Conservation (phyloP, 331 rosid genomes). For the Malus hybrid region DNA sequence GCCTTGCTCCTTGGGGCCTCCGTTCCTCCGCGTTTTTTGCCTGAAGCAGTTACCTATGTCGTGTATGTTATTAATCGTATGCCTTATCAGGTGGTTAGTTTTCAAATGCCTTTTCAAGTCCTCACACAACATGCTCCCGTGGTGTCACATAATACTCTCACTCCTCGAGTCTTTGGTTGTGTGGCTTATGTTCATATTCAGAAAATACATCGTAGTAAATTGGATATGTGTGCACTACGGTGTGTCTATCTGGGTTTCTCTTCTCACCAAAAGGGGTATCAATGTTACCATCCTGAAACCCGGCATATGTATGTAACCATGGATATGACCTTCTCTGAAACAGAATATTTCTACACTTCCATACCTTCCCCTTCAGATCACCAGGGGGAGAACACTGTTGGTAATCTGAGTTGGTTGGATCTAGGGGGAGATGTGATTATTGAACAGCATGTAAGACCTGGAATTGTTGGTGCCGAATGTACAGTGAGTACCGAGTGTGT, state of each 20-base stretch:
- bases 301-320: neutral
- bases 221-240: neutral
- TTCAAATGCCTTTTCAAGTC: too few species aligned
- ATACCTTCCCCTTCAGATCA: neutral
- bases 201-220: neutral
- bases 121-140: neutral
- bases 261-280: neutral
- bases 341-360: neutral
- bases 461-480: neutral
- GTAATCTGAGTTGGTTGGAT: neutral
- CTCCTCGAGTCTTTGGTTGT: neutral
- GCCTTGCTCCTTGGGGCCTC: too few species aligned
- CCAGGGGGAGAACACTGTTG: neutral
- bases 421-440: neutral
- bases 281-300: too few species aligned
- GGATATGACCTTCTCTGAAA: neutral
- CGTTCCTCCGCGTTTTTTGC: too few species aligned
- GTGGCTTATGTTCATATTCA: neutral
- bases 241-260: neutral
- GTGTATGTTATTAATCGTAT: neutral
- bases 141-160: neutral
- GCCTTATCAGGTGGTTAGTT: too few species aligned
- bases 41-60: fast-evolving
- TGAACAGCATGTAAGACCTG: neutral
- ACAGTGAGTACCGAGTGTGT: too few species aligned